Conservation (phyloP, 2,329 filamentous ascomycete genomes). For the Byssothecium circinans region DNA sequence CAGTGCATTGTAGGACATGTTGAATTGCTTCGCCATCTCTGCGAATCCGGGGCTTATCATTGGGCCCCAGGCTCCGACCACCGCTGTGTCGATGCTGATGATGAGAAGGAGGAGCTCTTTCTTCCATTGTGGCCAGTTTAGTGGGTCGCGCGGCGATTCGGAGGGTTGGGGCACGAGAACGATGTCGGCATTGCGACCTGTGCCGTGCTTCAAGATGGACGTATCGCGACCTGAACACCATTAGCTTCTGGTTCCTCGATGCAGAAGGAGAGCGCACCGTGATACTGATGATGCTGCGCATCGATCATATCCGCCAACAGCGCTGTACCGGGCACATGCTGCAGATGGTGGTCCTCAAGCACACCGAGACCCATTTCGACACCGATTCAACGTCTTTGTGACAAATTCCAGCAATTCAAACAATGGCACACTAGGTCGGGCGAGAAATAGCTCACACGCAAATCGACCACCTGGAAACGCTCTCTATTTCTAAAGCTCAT, state of each 20-base stretch:
- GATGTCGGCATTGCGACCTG: slow-evolving; percentile 29
- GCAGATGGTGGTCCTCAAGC: slow-evolving; percentile 20
- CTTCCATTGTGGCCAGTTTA: slow-evolving; percentile 28
- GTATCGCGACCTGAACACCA: slow-evolving; percentile 22
- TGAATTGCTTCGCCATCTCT: slow-evolving; percentile 21
- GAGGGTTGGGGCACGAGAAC: slow-evolving; percentile 22
- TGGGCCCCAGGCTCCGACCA: slow-evolving; percentile 25
- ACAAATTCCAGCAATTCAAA: neutral
- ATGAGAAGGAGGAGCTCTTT: slow-evolving; percentile 24
- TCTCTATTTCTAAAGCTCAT: neutral
- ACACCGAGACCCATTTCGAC: slow-evolving; percentile 23
- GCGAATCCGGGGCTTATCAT: slow-evolving; percentile 24
- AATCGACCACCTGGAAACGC: neutral
- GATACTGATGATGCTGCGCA: slow-evolving; percentile 15
- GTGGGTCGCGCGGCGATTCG: slow-evolving; percentile 18
- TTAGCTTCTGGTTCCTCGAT: neutral
- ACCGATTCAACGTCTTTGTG: neutral
- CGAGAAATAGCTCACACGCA: neutral
- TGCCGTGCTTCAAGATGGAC: slow-evolving; percentile 30
- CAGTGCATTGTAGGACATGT: slow-evolving; percentile 21
- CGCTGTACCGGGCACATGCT: slow-evolving; percentile 26
- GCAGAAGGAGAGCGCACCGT: slow-evolving; percentile 7
- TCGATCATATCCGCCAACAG: slow-evolving; percentile 19
- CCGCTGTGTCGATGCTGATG: slow-evolving; percentile 21
- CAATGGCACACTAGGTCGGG: neutral